Evolutionary conservation across 352 stramenopile species (phyloP).

Genomic region (Peronospora tabacina): DNA sequence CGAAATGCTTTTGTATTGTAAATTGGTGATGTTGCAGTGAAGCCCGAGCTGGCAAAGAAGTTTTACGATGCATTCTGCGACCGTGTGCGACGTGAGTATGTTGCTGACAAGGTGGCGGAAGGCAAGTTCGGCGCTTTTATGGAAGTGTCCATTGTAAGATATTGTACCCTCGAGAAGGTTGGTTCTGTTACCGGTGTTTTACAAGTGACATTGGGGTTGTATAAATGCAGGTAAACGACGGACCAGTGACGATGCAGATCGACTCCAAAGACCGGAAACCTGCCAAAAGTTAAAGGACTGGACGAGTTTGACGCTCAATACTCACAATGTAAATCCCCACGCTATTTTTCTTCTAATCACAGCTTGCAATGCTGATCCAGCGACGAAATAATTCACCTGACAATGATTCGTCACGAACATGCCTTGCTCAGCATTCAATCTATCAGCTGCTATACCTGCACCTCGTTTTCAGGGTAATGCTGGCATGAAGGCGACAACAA

Average conservation of each 20-base stretch:
- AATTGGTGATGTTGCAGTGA: constrained; percentile 35
- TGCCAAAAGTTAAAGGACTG: constrained; percentile 31
- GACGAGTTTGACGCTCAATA: neutral
- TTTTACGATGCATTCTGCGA: constrained; percentile 73
- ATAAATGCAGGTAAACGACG: constrained; percentile 61
- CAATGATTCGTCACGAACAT: neutral
- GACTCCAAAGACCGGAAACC: constrained; percentile 71
- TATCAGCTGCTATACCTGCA: constrained; percentile 1
- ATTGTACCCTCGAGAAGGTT: neutral
- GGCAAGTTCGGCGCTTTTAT: constrained; percentile 81
- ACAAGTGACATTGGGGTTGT: constrained; percentile 7
- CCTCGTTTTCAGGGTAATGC: too few species aligned
- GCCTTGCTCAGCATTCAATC: constrained; percentile 2
- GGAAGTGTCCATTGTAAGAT: constrained; percentile 73
- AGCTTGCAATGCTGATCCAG: neutral
- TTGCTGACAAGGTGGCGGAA: constrained; percentile 60
- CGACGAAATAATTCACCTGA: neutral
- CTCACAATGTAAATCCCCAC: neutral
- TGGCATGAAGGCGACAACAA: too few species aligned
- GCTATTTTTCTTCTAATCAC: neutral
- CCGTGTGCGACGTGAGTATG: constrained; percentile 52
- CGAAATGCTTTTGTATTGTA: neutral
- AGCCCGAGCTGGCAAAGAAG: constrained; percentile 49
- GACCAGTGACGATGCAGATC: constrained; percentile 77
- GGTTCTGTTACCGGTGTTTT: constrained; percentile 1